Percentiles rank a stretch among this genome's conserved stretches.
These are phyloP conservation scores for Phytophthora brassicae DNA, from an alignment of 352 stramenopile species.

Conservation along the genomic window DNA sequence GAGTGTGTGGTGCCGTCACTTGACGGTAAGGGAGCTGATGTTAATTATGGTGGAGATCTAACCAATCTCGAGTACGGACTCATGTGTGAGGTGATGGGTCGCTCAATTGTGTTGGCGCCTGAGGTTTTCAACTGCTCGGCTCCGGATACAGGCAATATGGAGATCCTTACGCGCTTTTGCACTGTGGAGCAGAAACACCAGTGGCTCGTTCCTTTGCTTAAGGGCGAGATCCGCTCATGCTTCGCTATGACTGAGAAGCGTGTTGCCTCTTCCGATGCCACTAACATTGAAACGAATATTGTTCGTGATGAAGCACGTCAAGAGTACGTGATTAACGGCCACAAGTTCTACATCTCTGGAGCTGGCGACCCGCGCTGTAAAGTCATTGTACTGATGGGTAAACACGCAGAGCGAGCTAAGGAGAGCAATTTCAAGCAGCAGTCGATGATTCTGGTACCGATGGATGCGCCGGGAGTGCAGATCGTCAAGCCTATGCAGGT, in stretches of 20 bases:
- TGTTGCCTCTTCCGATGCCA: conserved; percentile 95
- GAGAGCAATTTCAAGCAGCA: conserved; percentile 69
- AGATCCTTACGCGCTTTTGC: conserved; percentile 95
- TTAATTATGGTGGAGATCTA: conserved; percentile 72
- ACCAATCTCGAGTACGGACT: conserved; percentile 95
- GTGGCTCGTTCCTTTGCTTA: conserved; percentile 93
- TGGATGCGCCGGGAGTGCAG: conserved; percentile 89
- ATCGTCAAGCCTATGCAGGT: conserved; percentile 90
- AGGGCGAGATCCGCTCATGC: conserved; percentile 92
- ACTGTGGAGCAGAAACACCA: conserved; percentile 90
- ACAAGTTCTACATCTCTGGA: conserved; percentile 97
- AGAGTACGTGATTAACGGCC: conserved; percentile 94
- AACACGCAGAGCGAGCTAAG: conserved; percentile 40
- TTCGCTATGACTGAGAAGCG: conserved; percentile 98
- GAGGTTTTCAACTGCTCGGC: conserved; percentile 97
- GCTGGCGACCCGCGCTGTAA: conserved; percentile 95
- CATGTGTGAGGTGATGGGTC: conserved; percentile 96
- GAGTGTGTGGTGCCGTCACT: conserved; percentile 50
- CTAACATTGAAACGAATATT: conserved; percentile 93
- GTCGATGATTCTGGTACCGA: conserved; percentile 92
- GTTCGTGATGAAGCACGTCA: conserved; percentile 58
- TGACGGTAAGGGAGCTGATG: conserved; percentile 40
- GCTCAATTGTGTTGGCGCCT: conserved; percentile 84
- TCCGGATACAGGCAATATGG: conserved; percentile 99
- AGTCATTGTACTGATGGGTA: conserved; percentile 85